Percentiles rank a stretch among this genome's conserved stretches.
Evolutionary conservation across 2,329 filamentous ascomycete genomes (phyloP).

Genomic region (Fusarium graminum): DNA sequence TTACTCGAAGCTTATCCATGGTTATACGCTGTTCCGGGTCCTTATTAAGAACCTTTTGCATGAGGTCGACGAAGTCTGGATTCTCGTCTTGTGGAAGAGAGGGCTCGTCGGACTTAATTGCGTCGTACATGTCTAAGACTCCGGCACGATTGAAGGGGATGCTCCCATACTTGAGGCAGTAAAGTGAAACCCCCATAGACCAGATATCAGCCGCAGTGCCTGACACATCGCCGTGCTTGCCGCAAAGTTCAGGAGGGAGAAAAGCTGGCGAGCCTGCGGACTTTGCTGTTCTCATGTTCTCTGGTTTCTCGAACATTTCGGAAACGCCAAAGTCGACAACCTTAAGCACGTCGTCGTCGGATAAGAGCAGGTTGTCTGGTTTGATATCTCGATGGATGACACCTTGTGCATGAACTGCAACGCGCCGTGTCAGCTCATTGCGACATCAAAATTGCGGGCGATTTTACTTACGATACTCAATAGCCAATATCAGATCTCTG

Average conservation of each 20-base stretch:
- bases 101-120: slow-evolving; percentile 80
- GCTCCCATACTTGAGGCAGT: slow-evolving; percentile 88
- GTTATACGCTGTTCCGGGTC: slow-evolving; percentile 85
- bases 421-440: slow-evolving; percentile 5
- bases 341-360: slow-evolving; percentile 92
- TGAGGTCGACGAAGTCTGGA: slow-evolving; percentile 78
- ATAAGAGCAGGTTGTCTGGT: slow-evolving; percentile 93
- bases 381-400: slow-evolving; percentile 98
- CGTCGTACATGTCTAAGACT: slow-evolving; percentile 88
- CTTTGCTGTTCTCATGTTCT: slow-evolving; percentile 91
- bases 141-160: slow-evolving; percentile 87
- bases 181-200: slow-evolving; percentile 97
- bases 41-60: slow-evolving; percentile 82
- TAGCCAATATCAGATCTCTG: slow-evolving; percentile 91
- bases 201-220: slow-evolving; percentile 94
- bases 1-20: slow-evolving; percentile 84
- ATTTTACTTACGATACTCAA: slow-evolving; percentile 82
- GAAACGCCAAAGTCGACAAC: slow-evolving; percentile 99
- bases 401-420: slow-evolving; percentile 86
- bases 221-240: slow-evolving; percentile 86
- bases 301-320: slow-evolving; percentile 92
- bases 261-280: slow-evolving; percentile 96
- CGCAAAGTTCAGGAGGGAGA: slow-evolving; percentile 91
- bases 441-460: too few relatives aligned
- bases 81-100: slow-evolving; percentile 73